phyloP scores from a whole-genome alignment of 1,284 basidiomycete species.

The Cutaneotrichosporon spelunceum region DNA sequence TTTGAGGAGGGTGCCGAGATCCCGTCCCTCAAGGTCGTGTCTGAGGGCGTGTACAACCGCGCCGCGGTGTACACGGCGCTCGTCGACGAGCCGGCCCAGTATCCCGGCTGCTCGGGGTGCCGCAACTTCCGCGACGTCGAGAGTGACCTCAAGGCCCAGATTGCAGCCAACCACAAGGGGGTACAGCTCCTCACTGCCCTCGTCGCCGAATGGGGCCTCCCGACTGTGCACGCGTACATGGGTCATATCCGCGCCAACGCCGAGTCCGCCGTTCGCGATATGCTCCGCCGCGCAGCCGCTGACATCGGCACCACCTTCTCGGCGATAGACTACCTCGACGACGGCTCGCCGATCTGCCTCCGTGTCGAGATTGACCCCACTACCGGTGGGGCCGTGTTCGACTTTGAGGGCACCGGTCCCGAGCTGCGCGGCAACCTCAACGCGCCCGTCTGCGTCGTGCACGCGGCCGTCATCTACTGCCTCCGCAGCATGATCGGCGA shows the following conservation, averaged over 20 bases:
- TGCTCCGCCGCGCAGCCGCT: conserved; percentile 63
- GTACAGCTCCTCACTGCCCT: conserved; percentile 70
- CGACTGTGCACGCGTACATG: conserved; percentile 91
- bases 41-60: conserved; percentile 73
- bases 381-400: conserved; percentile 77
- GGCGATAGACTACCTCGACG: conserved; percentile 57
- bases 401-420: conserved; percentile 82
- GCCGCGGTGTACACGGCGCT: conserved; percentile 71
- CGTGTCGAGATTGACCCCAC: conserved; percentile 73
- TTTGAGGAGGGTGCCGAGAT: conserved; percentile 76
- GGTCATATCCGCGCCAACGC: conserved; percentile 75
- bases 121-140: conserved; percentile 84
- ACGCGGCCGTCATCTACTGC: conserved; percentile 88
- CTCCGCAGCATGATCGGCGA: conserved; percentile 35
- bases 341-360: conserved; percentile 81
- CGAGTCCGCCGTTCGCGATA: conserved; percentile 76
- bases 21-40: conserved; percentile 87
- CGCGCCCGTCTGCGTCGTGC: conserved; percentile 80
- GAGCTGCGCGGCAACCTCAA: conserved; percentile 90
- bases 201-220: conserved; percentile 78
- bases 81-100: conserved; percentile 72
- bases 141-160: conserved; percentile 92
- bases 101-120: conserved; percentile 63
- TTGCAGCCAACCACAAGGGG: conserved; percentile 94
- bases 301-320: conserved; percentile 56